Evolutionary conservation across 345 rosid genomes (phyloP), one percentile per base, ranked within the genome.

Genomic region (Acer negundo): DNA sequence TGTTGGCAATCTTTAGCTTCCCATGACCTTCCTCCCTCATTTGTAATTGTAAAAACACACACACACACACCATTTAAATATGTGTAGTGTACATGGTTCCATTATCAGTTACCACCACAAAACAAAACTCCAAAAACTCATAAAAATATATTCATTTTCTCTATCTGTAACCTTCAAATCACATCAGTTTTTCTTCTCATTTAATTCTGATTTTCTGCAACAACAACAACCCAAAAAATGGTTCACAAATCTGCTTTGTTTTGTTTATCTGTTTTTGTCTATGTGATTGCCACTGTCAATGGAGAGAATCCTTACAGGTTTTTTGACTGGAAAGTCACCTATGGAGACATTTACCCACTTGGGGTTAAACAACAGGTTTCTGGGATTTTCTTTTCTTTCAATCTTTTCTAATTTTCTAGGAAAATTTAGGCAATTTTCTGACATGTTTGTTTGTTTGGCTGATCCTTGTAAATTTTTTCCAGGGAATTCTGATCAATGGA

Each of bases 401-500:
- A 35, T 42, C 46, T 42, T 7, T 73, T 24, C 53, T 13, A 26
- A 10, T 23, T 44, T 15, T 15, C 11, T 1, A 16, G 22, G 22
- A 56, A 17, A 17, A 2, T 17, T 20, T 56, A 7, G 7, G n/a
- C n/a, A 56, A 53, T 13, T 16, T 56, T 3, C 22, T 28, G 10
- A 35, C 7, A 9, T 12, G 26, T n/a, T 19, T 53, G n/a, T n/a
- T 31, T n/a, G 11, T 40, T 10, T 13, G 46, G 38, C 6, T 35
- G 38, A 35, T n/a, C 0, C 4, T 20, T 49, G 53, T 23, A 16
- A 3, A 35, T 38, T 40, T 22, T 16, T 77, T 66, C 72, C 88
- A 91, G 99, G 99, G 97, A 70, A 96, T 96, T 79, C 84, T 96
- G 67, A 94, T 96, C 4, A 96, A 96, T 62, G 98, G 98, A 73